Percentiles rank a stretch among this genome's conserved stretches.
These are phyloP conservation scores for Odontarrhena argentea DNA, from an alignment of 345 rosid species.

Conservation along the genomic window DNA sequence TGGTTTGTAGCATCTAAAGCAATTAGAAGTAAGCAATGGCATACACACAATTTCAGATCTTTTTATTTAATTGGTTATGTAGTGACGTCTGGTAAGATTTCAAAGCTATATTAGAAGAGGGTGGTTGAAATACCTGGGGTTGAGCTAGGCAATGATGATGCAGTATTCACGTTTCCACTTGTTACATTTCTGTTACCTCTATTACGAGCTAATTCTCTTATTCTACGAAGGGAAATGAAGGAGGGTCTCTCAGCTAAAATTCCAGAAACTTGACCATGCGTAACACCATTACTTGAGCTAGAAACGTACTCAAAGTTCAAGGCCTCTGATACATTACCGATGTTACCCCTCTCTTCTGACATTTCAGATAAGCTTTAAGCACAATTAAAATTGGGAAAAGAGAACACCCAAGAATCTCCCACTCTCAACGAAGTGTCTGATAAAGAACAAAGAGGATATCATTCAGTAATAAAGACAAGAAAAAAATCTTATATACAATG, in stretches of 20 bases:
- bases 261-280: conserved; percentile 43
- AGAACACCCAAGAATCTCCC: conserved; percentile 38
- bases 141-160: conserved; percentile 48
- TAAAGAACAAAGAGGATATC: conserved; percentile 16
- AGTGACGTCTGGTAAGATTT: conserved; percentile 52
- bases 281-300: conserved; percentile 57
- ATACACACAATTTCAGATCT: conserved; percentile 75
- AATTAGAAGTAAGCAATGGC: conserved; percentile 59
- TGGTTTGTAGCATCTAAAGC: conserved; percentile 47
- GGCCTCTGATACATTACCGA: conserved; percentile 75
- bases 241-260: too few relatives aligned
- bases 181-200: conserved; percentile 44
- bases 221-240: neutral
- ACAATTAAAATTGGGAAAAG: conserved; percentile 28
- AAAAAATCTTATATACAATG: neutral
- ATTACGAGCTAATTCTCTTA: conserved; percentile 51
- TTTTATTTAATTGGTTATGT: conserved; percentile 56
- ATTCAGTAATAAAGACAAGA: conserved; percentile 17
- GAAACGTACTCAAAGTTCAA: conserved; percentile 83
- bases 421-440: conserved; percentile 32
- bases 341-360: conserved; percentile 84
- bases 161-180: conserved; percentile 40
- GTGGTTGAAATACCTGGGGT: conserved; percentile 47
- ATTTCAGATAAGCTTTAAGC: conserved; percentile 48
- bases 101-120: conserved; percentile 54